phyloP scores from a whole-genome alignment of 306 rosid genomes.

The Cajanus cajan region DNA sequence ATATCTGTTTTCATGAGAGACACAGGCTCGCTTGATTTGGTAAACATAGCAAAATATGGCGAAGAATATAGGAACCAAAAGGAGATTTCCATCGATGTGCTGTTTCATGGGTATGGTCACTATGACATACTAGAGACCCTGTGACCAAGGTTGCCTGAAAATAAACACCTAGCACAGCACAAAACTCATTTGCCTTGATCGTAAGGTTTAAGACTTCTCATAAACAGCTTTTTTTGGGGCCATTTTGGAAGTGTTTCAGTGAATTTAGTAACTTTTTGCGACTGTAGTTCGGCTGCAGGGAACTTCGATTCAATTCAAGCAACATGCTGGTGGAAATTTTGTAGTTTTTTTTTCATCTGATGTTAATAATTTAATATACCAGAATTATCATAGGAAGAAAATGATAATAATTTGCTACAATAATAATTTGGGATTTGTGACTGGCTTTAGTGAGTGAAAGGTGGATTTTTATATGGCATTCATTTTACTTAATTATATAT shows the following conservation, averaged over 20 bases:
- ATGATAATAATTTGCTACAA: background rate
- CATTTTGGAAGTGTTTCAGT: slow-evolving; percentile 12
- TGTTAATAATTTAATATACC: slow-evolving; percentile 12
- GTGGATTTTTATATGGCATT: background rate
- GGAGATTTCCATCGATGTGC: slow-evolving; percentile 69
- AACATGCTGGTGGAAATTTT: slow-evolving; percentile 36
- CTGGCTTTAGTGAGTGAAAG: background rate
- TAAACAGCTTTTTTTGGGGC: slow-evolving; percentile 19
- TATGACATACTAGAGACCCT: slow-evolving; percentile 73
- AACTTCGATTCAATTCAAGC: slow-evolving; percentile 38
- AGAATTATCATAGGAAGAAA: background rate
- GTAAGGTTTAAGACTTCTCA: slow-evolving; percentile 24
- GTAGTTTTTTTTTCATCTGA: slow-evolving; percentile 9
- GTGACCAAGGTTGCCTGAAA: slow-evolving; percentile 36
- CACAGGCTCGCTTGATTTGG: slow-evolving; percentile 50
- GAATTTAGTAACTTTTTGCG: background rate
- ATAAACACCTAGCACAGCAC: slow-evolving; percentile 33
- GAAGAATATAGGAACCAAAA: slow-evolving; percentile 61
- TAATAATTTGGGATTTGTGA: background rate
- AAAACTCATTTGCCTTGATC: slow-evolving; percentile 10
- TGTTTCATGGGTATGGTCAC: slow-evolving; percentile 95
- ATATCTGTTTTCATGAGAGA: slow-evolving; percentile 84
- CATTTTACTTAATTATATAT: background rate
- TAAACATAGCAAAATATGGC: slow-evolving; percentile 83
- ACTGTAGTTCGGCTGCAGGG: slow-evolving; percentile 23